Base-by-base conservation (phyloP, 1,139 yeast genomes). In the Spathaspora sp. region DNA sequence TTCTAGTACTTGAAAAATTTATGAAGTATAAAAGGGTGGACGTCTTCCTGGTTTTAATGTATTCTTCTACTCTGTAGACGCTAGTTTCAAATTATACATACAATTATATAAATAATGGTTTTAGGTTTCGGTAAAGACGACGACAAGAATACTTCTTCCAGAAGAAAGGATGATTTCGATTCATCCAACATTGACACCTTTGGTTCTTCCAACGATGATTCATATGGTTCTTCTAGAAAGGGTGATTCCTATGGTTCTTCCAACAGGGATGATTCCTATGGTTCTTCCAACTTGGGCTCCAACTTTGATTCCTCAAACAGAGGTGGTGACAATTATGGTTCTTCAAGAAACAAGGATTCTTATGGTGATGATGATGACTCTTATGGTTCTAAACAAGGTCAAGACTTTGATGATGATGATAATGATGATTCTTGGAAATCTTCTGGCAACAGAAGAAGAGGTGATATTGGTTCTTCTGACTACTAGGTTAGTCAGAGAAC, bases 91-190 rank as follows among this genome's bases (percentile, higher is more conserved):
- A 27, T 8, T 27, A 27, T 27, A 27, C 15, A 31, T 5, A 31
- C 2, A 6, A 13, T 31, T 11, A 31, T n/a, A 31, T 9, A 13
- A 41, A 60, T 44, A 56, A 64, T 64, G 68, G 68, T 57, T 47
- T 64, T 64, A 48, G 68, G 68, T 39, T 61, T 64, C 34, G 68
- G 68, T 50, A 54, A 56, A 45, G 54, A 54, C 50, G 45, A 51
- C 27, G 48, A 54, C 47, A 34, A 45, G 42, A 39, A 29, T 16
- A 26, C 42, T 11, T 33, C 41, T 25, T 25, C n/a, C 13, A 17
- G 31, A 31, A 45, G 45, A 38, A 45, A 51, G 40, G 27, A 46
- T 13, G 45, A 39, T 29, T 39, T 46, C 25, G 31, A 44, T 39
- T 54, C 48, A 4, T 47, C 52, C 20, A 45, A 43, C 40, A 46